These are phyloP conservation scores for Hymenotorrendiella dingleyae DNA, from an alignment of 2,329 filamentous ascomycete species.

Conservation along the genomic window DNA sequence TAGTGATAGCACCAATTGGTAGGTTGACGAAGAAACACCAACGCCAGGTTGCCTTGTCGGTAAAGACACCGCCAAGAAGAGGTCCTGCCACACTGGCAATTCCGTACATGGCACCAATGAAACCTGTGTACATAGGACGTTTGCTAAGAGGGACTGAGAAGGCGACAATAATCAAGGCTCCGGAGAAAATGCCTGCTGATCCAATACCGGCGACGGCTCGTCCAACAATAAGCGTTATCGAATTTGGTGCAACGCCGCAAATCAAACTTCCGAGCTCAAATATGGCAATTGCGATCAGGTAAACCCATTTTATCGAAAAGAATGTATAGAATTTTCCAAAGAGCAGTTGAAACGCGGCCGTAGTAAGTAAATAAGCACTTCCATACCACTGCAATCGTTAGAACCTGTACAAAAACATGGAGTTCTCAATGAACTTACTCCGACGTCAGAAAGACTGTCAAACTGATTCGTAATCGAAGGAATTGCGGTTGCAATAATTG, in stretches of 20 bases:
- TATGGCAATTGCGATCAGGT: conserved; percentile 26
- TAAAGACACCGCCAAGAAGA: conserved; percentile 30
- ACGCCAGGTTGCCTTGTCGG: conserved; percentile 25
- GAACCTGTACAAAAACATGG: neutral
- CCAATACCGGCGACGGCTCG: conserved; percentile 31
- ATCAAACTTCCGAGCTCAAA: conserved; percentile 30
- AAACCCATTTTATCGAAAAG: conserved; percentile 29
- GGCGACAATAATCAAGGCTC: conserved; percentile 30
- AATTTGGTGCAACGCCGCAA: conserved; percentile 31
- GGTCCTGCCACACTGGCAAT: conserved; percentile 24
- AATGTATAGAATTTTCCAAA: conserved; percentile 30
- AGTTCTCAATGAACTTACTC: conserved; percentile 22
- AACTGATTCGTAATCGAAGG: conserved; percentile 35
- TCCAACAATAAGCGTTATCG: conserved; percentile 31
- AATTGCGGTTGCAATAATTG: conserved; percentile 32
- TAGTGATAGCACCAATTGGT: conserved; percentile 31
- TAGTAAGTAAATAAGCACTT: conserved; percentile 31
- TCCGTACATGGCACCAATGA: conserved; percentile 28
- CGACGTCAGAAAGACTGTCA: conserved; percentile 30
- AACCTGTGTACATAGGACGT: conserved; percentile 17
- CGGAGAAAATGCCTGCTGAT: conserved; percentile 30
- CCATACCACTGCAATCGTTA: conserved; percentile 28
- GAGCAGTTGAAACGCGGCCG: conserved; percentile 28
- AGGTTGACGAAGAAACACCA: conserved; percentile 31
- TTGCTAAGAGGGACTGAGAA: conserved; percentile 25